These are phyloP conservation scores for Chlorella sp. DNA, from an alignment of 139 green algal genomes.

Conservation along the genomic window DNA sequence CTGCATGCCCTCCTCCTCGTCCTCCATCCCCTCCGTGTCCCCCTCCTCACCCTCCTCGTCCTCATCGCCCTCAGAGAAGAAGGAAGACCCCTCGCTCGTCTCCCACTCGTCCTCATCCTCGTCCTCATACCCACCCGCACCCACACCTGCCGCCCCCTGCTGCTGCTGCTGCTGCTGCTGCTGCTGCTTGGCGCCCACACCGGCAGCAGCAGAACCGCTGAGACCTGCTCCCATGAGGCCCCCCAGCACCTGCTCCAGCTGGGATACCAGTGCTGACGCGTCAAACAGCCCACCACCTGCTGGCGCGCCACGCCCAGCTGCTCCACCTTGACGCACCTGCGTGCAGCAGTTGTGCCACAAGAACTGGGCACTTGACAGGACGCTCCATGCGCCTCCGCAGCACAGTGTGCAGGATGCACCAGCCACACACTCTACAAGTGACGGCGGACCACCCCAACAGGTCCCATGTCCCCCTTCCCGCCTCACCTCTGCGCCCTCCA, in stretches of 20 bases:
- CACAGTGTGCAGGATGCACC: too few relatives aligned
- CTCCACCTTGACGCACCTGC: too few relatives aligned
- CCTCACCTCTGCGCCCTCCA: conserved; percentile 22
- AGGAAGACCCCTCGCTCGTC: conserved; percentile 26
- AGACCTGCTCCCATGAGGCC: too few relatives aligned
- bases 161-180: neutral
- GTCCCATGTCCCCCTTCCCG: too few relatives aligned
- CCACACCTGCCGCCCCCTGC: neutral
- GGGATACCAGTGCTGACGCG: neutral
- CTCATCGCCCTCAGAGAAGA: conserved; percentile 32
- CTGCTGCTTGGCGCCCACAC: neutral
- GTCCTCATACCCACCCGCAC: neutral
- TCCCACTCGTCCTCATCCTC: conserved; percentile 15
- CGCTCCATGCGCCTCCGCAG: too few relatives aligned
- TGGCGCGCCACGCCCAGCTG: too few relatives aligned
- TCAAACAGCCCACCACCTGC: too few relatives aligned
- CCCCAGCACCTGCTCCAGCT: neutral
- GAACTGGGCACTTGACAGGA: too few relatives aligned
- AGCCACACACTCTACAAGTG: too few relatives aligned
- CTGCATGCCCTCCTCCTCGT: conserved; percentile 1
- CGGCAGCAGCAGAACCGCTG: too few relatives aligned
- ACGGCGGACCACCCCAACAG: too few relatives aligned
- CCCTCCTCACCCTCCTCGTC: conserved; percentile 15
- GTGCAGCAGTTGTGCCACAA: too few relatives aligned
- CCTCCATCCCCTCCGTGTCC: neutral